phyloP scores from a whole-genome alignment of 2,329 filamentous ascomycete genomes.

The Emmonsiellopsis sp. region DNA sequence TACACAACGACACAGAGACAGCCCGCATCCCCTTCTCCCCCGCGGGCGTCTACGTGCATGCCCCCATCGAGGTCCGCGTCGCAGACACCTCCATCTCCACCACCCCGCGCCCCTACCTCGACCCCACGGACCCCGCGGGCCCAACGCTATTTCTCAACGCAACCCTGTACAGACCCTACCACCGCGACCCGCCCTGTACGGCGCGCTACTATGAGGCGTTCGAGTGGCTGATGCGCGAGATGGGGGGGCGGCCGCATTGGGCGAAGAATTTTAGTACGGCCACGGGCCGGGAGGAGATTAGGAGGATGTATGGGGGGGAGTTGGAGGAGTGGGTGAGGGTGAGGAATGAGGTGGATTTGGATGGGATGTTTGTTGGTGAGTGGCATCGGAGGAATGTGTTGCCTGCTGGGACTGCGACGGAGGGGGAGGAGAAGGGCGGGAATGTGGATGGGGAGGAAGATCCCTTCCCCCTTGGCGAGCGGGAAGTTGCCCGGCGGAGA shows the following conservation, averaged over 20 bases:
- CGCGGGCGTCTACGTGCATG: constrained; percentile 73
- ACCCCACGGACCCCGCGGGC: constrained; percentile 58
- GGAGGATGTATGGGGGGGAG: constrained; percentile 59
- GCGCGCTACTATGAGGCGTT: constrained; percentile 80
- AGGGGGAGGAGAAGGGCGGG: constrained; percentile 10
- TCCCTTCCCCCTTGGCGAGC: constrained; percentile 35
- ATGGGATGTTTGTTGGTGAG: constrained; percentile 80
- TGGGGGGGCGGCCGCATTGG: constrained; percentile 80
- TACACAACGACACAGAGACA: constrained; percentile 62
- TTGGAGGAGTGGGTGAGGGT: constrained; percentile 60
- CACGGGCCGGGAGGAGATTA: constrained; percentile 49
- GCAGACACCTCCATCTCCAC: constrained; percentile 53
- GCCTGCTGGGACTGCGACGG: constrained; percentile 5
- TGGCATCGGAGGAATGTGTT: constrained; percentile 72
- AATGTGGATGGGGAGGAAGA: neutral
- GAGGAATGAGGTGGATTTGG: constrained; percentile 58
- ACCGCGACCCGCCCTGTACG: constrained; percentile 65
- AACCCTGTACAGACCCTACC: constrained; percentile 77
- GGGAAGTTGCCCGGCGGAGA: constrained; percentile 27
- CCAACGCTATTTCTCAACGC: constrained; percentile 85
- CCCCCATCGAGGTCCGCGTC: constrained; percentile 86
- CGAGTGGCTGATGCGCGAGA: constrained; percentile 79
- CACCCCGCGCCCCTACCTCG: constrained; percentile 55
- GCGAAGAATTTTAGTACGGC: constrained; percentile 75
- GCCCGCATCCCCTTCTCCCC: constrained; percentile 71